Percentiles rank a stretch among this genome's conserved stretches.
phyloP scores from a whole-genome alignment of 1,284 basidiomycete species.

The Dichomitus squalens region DNA sequence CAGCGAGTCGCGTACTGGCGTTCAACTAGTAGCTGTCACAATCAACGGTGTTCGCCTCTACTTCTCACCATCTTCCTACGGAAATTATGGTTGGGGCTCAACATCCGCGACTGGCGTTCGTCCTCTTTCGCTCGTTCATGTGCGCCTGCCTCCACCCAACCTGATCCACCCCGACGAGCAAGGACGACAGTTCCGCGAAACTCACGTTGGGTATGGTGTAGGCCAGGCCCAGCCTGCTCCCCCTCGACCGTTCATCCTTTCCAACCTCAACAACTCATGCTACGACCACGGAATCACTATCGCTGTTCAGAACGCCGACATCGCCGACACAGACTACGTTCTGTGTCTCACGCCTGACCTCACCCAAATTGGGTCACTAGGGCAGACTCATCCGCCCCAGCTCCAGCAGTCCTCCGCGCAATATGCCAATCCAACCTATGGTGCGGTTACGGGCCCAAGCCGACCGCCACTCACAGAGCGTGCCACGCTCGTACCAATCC shows the following conservation, averaged over 20 bases:
- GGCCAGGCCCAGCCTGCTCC: conserved; percentile 45
- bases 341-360: conserved; percentile 80
- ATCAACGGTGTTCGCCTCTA: conserved; percentile 80
- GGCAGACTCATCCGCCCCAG: conserved; percentile 51
- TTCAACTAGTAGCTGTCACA: conserved; percentile 82
- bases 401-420: conserved; percentile 43
- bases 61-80: conserved; percentile 60
- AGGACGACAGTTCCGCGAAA: conserved; percentile 47
- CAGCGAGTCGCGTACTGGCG: conserved; percentile 62
- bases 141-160: conserved; percentile 78
- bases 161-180: conserved; percentile 77
- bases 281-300: conserved; percentile 68
- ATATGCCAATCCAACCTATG: conserved; percentile 40
- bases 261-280: conserved; percentile 56
- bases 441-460: conserved; percentile 42
- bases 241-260: conserved; percentile 57
- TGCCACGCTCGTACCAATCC: conserved; percentile 74
- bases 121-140: conserved; percentile 68
- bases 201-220: conserved; percentile 45
- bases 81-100: conserved; percentile 46
- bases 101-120: conserved; percentile 42
- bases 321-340: conserved; percentile 74
- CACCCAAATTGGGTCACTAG: conserved; percentile 64
- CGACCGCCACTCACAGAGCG: conserved; percentile 74
- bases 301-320: conserved; percentile 70